Percentiles rank a stretch among this genome's conserved stretches.
Evolutionary conservation across 192 early-diverging fungal genomes (phyloP).

Genomic region (Dissophora globulifera): DNA sequence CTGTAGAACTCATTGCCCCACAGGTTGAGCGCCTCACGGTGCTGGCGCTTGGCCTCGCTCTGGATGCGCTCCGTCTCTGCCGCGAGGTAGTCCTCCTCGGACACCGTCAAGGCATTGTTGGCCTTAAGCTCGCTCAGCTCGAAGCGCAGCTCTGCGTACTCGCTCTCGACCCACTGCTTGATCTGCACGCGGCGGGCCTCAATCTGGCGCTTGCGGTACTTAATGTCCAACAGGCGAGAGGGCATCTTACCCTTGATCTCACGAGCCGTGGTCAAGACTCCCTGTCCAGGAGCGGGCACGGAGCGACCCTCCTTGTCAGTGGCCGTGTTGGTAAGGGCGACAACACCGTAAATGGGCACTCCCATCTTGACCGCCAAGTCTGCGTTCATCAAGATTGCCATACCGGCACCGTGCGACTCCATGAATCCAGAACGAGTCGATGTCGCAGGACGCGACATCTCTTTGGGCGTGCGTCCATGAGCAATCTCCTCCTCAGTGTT

Average conservation of each 20-base stretch:
- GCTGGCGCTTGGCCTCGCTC: slow-evolving; percentile 72
- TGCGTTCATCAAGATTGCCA: slow-evolving; percentile 91
- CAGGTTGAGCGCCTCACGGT: slow-evolving; percentile 75
- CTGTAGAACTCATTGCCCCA: slow-evolving; percentile 88
- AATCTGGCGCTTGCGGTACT: slow-evolving; percentile 85
- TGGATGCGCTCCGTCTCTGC: slow-evolving; percentile 67
- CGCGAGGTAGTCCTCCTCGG: slow-evolving; percentile 56
- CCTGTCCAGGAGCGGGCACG: slow-evolving; percentile 94
- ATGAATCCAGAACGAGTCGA: slow-evolving; percentile 92
- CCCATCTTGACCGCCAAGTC: slow-evolving; percentile 91
- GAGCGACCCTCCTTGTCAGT: slow-evolving; percentile 95
- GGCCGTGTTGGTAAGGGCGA: slow-evolving; percentile 89
- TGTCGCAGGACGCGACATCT: slow-evolving; percentile 93
- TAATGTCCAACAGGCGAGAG: slow-evolving; percentile 78
- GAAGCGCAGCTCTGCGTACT: slow-evolving; percentile 75
- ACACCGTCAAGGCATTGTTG: slow-evolving; percentile 46
- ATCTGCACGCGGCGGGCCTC: slow-evolving; percentile 78
- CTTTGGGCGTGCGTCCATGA: slow-evolving; percentile 83
- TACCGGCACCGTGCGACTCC: slow-evolving; percentile 91
- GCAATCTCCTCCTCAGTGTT: slow-evolving; percentile 86
- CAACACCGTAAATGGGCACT: slow-evolving; percentile 90
- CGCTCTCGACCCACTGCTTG: slow-evolving; percentile 80
- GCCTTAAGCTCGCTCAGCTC: slow-evolving; percentile 72
- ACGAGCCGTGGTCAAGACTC: slow-evolving; percentile 90
- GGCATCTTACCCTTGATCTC: slow-evolving; percentile 65